Conservation (phyloP, 371 early-diverging fungal species). For the Dichotomocladium elegans region DNA sequence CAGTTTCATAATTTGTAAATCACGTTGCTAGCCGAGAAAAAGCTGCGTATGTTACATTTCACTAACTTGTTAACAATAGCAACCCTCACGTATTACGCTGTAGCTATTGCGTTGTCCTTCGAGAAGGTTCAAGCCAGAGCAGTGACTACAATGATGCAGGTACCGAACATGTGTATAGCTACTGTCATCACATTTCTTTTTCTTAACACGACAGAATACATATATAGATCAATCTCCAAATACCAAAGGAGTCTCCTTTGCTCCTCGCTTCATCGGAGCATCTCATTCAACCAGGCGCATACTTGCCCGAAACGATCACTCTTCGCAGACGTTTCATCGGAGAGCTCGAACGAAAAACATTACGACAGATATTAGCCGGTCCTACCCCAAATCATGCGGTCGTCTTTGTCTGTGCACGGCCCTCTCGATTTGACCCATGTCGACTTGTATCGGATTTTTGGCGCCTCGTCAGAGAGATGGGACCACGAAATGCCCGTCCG, state of each 20-base stretch:
- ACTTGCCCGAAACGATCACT: neutral
- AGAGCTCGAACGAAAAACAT: slow-evolving; percentile 5
- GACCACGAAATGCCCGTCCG: slow-evolving; percentile 1
- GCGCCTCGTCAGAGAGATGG: neutral
- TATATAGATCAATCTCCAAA: slow-evolving; percentile 1
- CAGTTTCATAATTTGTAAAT: neutral
- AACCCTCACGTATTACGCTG: neutral
- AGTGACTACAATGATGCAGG: slow-evolving; percentile 8
- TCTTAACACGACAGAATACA: no score
- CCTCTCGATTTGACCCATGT: neutral
- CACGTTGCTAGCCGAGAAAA: neutral
- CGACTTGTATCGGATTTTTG: slow-evolving; percentile 5
- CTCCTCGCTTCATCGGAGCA: neutral
- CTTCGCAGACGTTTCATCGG: slow-evolving; percentile 3
- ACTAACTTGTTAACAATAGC: no score
- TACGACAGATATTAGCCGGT: slow-evolving; percentile 5
- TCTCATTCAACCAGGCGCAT: slow-evolving; percentile 2
- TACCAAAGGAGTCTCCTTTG: neutral
- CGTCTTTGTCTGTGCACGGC: slow-evolving; percentile 1
- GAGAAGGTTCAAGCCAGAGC: neutral
- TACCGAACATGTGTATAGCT: no score
- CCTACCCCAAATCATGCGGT: neutral
- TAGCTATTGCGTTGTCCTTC: neutral
- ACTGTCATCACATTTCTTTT: no score
- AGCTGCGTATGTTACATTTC: no score